These are phyloP conservation scores for Austroboletus novae-zelandiae DNA, from an alignment of 1,284 basidiomycete species.

Conservation along the genomic window DNA sequence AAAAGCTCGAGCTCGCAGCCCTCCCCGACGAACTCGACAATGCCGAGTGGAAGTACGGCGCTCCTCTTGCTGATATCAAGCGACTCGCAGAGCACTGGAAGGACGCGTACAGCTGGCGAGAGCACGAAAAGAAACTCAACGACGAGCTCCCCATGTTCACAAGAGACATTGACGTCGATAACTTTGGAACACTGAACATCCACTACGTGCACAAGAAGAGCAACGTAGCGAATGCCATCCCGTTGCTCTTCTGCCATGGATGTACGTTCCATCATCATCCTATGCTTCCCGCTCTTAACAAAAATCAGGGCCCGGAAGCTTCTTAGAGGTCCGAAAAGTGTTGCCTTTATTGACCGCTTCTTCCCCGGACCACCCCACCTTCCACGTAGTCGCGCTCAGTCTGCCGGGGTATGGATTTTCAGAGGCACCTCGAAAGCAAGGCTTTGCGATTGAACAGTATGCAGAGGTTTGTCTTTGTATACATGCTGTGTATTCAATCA, in stretches of 20 bases:
- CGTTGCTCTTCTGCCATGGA: constrained; percentile 45
- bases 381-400: constrained; percentile 55
- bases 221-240: constrained; percentile 36
- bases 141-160: constrained; percentile 42
- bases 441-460: constrained; percentile 36
- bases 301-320: constrained; percentile 54
- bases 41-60: constrained; percentile 39
- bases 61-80: constrained; percentile 38
- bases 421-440: constrained; percentile 39
- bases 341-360: constrained; percentile 45
- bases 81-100: constrained; percentile 39
- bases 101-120: constrained; percentile 41
- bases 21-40: constrained; percentile 43
- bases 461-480: constrained; percentile 36
- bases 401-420: constrained; percentile 60
- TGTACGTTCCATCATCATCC: constrained; percentile 31
- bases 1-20: constrained; percentile 34
- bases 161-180: constrained; percentile 37
- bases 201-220: constrained; percentile 44
- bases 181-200: constrained; percentile 36
- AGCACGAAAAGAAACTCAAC: constrained; percentile 39
- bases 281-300: background rate
- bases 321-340: constrained; percentile 54
- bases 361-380: constrained; percentile 46
- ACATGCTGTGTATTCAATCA: background rate